These are phyloP conservation scores for Cystobasidiaceae sp. DNA, from an alignment of 1,284 basidiomycete genomes.

Conservation along the genomic window DNA sequence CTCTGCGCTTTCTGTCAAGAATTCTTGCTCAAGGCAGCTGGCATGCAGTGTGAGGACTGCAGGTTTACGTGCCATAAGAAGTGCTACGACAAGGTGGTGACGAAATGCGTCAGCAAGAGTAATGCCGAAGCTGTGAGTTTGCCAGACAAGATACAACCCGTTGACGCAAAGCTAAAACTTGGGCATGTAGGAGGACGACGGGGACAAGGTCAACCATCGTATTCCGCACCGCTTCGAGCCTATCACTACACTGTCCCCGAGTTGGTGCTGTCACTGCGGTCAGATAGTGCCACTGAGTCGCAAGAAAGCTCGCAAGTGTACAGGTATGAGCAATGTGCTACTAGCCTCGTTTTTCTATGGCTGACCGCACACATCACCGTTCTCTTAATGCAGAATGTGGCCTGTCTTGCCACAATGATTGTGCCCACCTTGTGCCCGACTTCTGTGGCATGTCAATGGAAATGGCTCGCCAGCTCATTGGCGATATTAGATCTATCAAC, in stretches of 20 bases:
- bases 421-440: slow-evolving; percentile 95
- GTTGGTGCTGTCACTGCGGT: slow-evolving; percentile 99
- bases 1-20: slow-evolving; percentile 97
- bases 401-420: slow-evolving; percentile 95
- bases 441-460: slow-evolving; percentile 99
- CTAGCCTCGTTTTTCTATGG: background rate
- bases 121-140: slow-evolving; percentile 72
- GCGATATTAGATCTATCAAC: slow-evolving; percentile 72
- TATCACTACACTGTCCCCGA: slow-evolving; percentile 93
- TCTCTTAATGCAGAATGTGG: slow-evolving; percentile 65
- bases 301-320: slow-evolving; percentile 92
- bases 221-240: slow-evolving; percentile 98
- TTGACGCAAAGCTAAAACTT: background rate
- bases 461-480: slow-evolving; percentile 88
- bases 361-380: background rate
- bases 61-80: slow-evolving; percentile 99
- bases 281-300: slow-evolving; percentile 95
- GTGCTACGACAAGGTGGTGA: slow-evolving; percentile 97
- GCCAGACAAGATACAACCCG: too few species aligned
- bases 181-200: slow-evolving; percentile 74
- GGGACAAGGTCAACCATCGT: slow-evolving; percentile 98
- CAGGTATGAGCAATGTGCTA: slow-evolving; percentile 46
- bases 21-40: slow-evolving; percentile 92
- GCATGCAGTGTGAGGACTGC: slow-evolving; percentile 99
- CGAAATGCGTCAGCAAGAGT: slow-evolving; percentile 97